A percentile compares a stretch with the other conserved stretches of the same genome.
phyloP scores from a whole-genome alignment of 2,329 filamentous ascomycete species.

The Phyllosticta citriasiana region DNA sequence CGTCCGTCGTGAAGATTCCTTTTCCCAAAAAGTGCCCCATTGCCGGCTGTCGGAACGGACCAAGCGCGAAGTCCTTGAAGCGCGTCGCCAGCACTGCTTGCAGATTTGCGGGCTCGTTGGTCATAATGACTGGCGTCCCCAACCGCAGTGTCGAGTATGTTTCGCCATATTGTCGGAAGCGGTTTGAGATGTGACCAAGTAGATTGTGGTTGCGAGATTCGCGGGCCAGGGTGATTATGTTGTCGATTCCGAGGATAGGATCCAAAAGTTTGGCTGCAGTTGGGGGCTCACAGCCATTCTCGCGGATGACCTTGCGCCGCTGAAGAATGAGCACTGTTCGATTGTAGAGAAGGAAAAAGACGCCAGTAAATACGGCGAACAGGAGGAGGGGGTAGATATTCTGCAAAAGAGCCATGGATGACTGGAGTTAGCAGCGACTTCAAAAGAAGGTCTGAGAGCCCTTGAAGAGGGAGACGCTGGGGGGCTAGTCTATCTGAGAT shows the following conservation, averaged over 20 bases:
- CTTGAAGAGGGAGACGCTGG: not conserved
- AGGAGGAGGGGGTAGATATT: not conserved
- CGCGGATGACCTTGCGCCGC: constrained; percentile 28
- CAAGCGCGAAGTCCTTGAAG: constrained; percentile 38
- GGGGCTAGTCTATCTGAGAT: not conserved
- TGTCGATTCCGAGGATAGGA: constrained; percentile 43
- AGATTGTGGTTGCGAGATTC: constrained; percentile 24
- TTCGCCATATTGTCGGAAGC: not conserved
- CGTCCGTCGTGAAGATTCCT: constrained; percentile 39
- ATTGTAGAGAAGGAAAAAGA: constrained; percentile 26
- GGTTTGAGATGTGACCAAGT: constrained; percentile 17
- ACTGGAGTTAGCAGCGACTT: not conserved
- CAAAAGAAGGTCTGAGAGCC: constrained; percentile 14
- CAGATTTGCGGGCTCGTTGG: constrained; percentile 39
- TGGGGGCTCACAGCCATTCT: constrained; percentile 39
- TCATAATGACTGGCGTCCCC: constrained; percentile 49
- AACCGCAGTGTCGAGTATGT: constrained; percentile 34
- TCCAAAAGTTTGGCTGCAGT: constrained; percentile 31
- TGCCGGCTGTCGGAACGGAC: constrained; percentile 21
- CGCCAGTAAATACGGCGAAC: constrained; percentile 20
- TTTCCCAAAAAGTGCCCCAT: constrained; percentile 34
- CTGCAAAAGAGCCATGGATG: not conserved
- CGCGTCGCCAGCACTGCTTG: constrained; percentile 37
- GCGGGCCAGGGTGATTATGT: constrained; percentile 32
- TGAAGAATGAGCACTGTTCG: constrained; percentile 24